Base-by-base conservation (phyloP, 2,329 filamentous ascomycete genomes). In the Diaporthe citrichinensis region DNA sequence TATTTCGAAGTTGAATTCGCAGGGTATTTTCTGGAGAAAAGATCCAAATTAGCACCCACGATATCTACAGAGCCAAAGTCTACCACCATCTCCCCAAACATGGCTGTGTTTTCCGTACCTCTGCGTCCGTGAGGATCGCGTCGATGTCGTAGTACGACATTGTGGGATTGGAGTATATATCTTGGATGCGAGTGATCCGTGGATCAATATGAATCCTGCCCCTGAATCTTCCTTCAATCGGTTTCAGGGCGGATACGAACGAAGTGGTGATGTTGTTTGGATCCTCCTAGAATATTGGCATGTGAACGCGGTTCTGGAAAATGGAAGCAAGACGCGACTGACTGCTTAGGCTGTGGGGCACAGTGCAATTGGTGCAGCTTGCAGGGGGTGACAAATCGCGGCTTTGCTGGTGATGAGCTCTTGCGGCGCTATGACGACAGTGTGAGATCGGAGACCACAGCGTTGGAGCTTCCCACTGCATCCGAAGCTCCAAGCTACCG, bases 1-100 rank as follows among this genome's bases (percentile, higher is more conserved):
- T 44, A 98, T 93, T 76, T 96, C 94, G 81, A 98, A 91, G 82
- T 98, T 94, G 85, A 98, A 98, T 71, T 94, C 97, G 87, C 96
- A 98, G 55, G 97, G 96, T 44, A 98, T 91, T 94, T 98, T 98
- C 92, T 98, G 79, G 36, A 25, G 58, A 74, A 28, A 59, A 69
- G 34, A 4, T 8, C 17, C 14, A 12, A 20, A 23, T 69, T 57
- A 65, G 71, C 72, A 71, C 44, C 36, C 14, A 39, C 34, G 28
- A n/a, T 12, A 5, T 49, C 9, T 51, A 36, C 12, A 1, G 2
- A 14, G 20, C 23, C 31, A 5, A 31, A 31, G 3, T 31, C 31
- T 5, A 31, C 31, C 31, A 31, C 31, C 31, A 31, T 31, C 3
- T 5, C 31, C 5, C 31, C 31, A 31, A 31, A 31, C 31, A 31